Conservation (phyloP, 2,329 filamentous ascomycete species). For the Cordyceps fumosorosea region DNA sequence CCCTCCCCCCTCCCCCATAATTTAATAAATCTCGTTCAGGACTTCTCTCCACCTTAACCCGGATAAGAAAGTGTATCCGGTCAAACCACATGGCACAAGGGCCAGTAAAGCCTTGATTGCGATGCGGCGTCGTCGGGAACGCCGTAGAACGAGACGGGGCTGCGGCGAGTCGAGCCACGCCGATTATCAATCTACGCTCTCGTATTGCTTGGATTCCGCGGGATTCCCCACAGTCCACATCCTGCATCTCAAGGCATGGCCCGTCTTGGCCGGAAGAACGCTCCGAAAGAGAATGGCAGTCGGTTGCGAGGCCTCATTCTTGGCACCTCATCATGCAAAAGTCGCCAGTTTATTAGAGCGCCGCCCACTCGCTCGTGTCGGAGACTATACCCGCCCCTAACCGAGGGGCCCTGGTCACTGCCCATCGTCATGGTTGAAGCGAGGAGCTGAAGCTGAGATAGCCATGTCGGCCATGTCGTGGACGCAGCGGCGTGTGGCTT, state of each 20-base stretch:
- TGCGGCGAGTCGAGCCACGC: background rate
- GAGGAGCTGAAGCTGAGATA: background rate
- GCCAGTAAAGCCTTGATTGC: too few species aligned
- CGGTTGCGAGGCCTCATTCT: background rate
- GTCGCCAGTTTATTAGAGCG: background rate
- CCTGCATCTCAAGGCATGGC: background rate
- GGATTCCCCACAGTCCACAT: background rate
- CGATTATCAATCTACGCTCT: background rate
- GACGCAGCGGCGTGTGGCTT: background rate
- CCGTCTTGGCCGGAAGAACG: background rate
- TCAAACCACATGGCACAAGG: background rate
- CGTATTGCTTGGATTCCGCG: background rate
- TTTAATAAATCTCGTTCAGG: background rate
- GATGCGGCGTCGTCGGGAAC: background rate
- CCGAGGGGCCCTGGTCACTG: background rate
- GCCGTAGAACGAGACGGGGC: background rate
- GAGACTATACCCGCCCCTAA: background rate
- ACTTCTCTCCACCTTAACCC: background rate
- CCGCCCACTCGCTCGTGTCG: background rate
- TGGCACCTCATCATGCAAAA: background rate
- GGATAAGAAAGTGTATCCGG: background rate
- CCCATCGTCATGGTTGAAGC: background rate
- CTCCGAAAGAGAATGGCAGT: background rate
- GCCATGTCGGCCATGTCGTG: background rate
- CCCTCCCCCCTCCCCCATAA: background rate